Evolutionary conservation across 2,329 filamentous ascomycete genomes (phyloP).

Genomic region (Botrytis pseudocinerea): DNA sequence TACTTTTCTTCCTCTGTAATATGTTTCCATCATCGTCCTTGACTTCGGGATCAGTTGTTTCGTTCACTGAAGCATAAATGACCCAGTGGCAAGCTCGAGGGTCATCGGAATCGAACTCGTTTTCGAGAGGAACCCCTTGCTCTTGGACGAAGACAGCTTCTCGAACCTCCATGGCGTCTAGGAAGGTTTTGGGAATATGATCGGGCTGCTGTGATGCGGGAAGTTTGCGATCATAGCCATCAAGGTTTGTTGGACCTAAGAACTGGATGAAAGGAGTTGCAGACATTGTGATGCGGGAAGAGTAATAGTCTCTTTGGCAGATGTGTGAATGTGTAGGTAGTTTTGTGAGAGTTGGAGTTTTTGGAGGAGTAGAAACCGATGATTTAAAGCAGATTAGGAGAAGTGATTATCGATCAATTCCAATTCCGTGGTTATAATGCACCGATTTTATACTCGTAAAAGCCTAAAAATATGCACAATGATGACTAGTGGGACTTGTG

Average conservation of each 20-base stretch:
- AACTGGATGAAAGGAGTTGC: slow-evolving; percentile 39
- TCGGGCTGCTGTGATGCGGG: slow-evolving; percentile 48
- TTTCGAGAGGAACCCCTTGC: slow-evolving; percentile 59
- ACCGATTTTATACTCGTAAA: background rate
- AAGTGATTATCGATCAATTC: background rate
- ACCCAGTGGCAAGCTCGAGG: slow-evolving; percentile 77
- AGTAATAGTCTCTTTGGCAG: background rate
- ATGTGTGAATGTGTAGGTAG: background rate
- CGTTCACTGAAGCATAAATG: slow-evolving; percentile 68
- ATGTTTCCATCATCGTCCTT: slow-evolving; percentile 48
- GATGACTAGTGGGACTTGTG: background rate
- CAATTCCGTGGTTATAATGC: background rate
- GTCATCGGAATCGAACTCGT: slow-evolving; percentile 83
- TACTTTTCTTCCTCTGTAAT: slow-evolving; percentile 46
- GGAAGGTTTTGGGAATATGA: slow-evolving; percentile 56
- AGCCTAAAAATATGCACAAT: background rate
- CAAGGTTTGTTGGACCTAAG: slow-evolving; percentile 49
- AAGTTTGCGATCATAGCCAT: slow-evolving; percentile 47
- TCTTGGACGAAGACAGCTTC: slow-evolving; percentile 61
- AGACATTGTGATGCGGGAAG: slow-evolving; percentile 8
- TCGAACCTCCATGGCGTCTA: slow-evolving; percentile 64
- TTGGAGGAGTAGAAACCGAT: background rate
- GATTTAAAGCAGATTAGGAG: background rate
- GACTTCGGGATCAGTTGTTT: slow-evolving; percentile 46
- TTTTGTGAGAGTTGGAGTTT: background rate